phyloP scores from a whole-genome alignment of 1,284 basidiomycete species.

The Exobasidium rhododendri region DNA sequence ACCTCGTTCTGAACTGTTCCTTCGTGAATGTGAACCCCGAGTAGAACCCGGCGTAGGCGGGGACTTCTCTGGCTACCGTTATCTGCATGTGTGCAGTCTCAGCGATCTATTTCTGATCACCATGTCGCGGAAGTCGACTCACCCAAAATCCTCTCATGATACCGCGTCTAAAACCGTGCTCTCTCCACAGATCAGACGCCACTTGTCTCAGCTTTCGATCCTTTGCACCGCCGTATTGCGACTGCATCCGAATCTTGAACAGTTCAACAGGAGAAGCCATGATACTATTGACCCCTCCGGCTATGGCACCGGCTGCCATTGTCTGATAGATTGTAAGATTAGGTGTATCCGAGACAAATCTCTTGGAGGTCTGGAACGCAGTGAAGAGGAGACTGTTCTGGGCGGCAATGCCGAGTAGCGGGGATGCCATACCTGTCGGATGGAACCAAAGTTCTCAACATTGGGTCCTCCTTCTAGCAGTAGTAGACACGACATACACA shows the following conservation, averaged over 20 bases:
- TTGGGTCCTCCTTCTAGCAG: no score
- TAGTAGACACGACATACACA: no score
- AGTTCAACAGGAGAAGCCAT: slow-evolving; percentile 62
- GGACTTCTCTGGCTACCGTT: slow-evolving; percentile 88
- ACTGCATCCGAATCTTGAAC: slow-evolving; percentile 95
- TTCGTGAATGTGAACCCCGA: slow-evolving; percentile 85
- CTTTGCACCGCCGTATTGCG: slow-evolving; percentile 65
- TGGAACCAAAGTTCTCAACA: neutral
- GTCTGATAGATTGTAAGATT: slow-evolving; percentile 74
- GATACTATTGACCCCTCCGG: slow-evolving; percentile 81
- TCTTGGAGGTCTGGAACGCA: slow-evolving; percentile 75
- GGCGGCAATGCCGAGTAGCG: slow-evolving; percentile 87
- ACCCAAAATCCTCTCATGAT: slow-evolving; percentile 93
- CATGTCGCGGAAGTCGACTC: no score
- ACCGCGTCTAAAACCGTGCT: slow-evolving; percentile 79
- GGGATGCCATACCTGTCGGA: slow-evolving; percentile 75
- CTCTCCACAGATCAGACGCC: slow-evolving; percentile 71
- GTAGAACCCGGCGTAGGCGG: slow-evolving; percentile 82
- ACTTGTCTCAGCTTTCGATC: slow-evolving; percentile 70
- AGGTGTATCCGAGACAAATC: slow-evolving; percentile 74
- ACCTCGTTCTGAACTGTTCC: slow-evolving; percentile 65
- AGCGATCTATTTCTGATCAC: neutral
- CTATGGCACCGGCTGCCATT: slow-evolving; percentile 81
- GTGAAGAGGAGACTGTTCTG: slow-evolving; percentile 95
- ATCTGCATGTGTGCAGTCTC: slow-evolving; percentile 53